Conservation (phyloP, 352 stramenopile species). For the Globisporangium echinulatum region DNA sequence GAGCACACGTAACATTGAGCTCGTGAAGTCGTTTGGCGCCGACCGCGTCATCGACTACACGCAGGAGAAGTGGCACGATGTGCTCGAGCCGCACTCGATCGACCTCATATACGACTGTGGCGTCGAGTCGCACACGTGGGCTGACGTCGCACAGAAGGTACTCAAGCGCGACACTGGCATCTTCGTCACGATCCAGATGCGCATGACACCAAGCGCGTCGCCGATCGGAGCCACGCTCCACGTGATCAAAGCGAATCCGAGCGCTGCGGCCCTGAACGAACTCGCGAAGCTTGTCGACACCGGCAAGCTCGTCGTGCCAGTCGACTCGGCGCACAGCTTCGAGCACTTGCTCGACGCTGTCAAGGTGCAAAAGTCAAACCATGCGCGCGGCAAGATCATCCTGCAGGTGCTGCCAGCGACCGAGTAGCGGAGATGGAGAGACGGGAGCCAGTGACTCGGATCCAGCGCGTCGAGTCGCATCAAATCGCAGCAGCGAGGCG, state of each 20-base stretch:
- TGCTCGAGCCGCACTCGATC: constrained; percentile 26
- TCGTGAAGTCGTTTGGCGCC: constrained; percentile 30
- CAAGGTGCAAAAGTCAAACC: constrained; percentile 30
- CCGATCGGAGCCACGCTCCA: not conserved
- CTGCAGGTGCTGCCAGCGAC: constrained; percentile 22
- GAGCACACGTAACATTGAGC: constrained; percentile 25
- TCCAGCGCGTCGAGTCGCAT: not conserved
- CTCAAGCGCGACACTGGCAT: constrained; percentile 22
- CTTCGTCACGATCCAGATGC: constrained; percentile 6
- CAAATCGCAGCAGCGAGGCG: too few relatives aligned
- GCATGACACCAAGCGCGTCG: not conserved
- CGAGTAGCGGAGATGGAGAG: not conserved
- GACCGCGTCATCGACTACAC: constrained; percentile 57
- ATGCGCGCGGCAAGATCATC: constrained; percentile 54
- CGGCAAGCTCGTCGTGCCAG: constrained; percentile 21
- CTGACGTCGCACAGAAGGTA: constrained; percentile 21
- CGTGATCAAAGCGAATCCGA: too few relatives aligned
- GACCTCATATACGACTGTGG: constrained; percentile 34
- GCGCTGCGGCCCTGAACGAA: too few relatives aligned
- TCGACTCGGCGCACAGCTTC: constrained; percentile 24
- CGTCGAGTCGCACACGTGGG: constrained; percentile 23
- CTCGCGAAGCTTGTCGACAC: constrained; percentile 18
- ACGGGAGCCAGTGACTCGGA: not conserved
- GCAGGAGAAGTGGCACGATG: constrained; percentile 27
- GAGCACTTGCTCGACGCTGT: constrained; percentile 24